phyloP scores from a whole-genome alignment of 176 grass and related monocot species.

The Pharus latifolius region DNA sequence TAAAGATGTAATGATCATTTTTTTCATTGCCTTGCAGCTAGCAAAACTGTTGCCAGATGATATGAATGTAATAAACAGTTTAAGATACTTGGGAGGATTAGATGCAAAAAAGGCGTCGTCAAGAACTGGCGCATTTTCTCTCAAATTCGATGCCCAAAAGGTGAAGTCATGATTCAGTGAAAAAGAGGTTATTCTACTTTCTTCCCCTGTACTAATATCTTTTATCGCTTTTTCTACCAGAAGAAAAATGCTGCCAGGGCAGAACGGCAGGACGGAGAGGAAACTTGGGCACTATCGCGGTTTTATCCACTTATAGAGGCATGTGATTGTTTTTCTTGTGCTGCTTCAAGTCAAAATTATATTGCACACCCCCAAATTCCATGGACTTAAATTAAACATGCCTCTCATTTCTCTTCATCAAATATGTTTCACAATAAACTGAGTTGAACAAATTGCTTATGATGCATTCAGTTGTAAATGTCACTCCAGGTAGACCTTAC shows the following conservation, averaged over 20 bases:
- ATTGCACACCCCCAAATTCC: background rate
- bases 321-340: constrained; percentile 1
- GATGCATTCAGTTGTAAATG: too few species aligned
- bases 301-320: constrained; percentile 90
- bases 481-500: too few species aligned
- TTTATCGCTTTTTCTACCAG: constrained; percentile 25
- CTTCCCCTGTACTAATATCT: constrained; percentile 20
- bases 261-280: constrained; percentile 60
- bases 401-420: background rate
- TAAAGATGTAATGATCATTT: too few species aligned
- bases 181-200: background rate
- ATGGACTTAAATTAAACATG: background rate
- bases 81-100: constrained; percentile 59
- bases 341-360: background rate
- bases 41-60: constrained; percentile 71
- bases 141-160: constrained; percentile 86
- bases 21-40: constrained; percentile 48
- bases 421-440: background rate
- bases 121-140: constrained; percentile 44
- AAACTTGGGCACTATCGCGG: constrained; percentile 68
- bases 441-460: background rate
- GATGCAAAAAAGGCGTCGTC: constrained; percentile 43
- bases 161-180: constrained; percentile 19
- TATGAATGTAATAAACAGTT: constrained; percentile 67
- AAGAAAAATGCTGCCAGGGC: constrained; percentile 82